Conservation (phyloP, 164 flowering plant species). For the Kalanchoe fedtschenkoi region DNA sequence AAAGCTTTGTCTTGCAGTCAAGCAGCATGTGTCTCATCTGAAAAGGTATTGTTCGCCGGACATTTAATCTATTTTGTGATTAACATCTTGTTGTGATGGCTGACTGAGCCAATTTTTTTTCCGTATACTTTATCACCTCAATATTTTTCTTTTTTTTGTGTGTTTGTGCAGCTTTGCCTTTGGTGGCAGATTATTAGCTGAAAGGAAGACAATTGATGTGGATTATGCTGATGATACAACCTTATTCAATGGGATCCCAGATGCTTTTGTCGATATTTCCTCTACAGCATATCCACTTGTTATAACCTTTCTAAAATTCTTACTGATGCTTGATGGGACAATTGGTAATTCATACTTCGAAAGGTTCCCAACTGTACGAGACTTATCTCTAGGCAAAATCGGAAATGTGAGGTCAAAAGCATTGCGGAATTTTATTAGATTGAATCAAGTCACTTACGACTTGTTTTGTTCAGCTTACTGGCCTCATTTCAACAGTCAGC, state of each 20-base stretch:
- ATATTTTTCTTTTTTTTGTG: neutral
- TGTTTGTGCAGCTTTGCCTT: conserved; percentile 5
- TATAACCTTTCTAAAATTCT: conserved; percentile 52
- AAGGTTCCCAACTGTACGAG: conserved; percentile 27
- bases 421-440: conserved; percentile 28
- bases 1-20: conserved; percentile 20
- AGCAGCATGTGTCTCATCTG: conserved; percentile 39
- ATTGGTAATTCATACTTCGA: conserved; percentile 45
- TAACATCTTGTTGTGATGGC: too few species aligned
- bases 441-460: conserved; percentile 48
- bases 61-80: neutral
- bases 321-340: conserved; percentile 74
- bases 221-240: conserved; percentile 28
- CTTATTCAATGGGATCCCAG: conserved; percentile 44
- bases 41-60: conserved; percentile 32
- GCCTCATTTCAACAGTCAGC: conserved; percentile 10
- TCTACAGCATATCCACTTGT: conserved; percentile 48
- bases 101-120: too few species aligned
- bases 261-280: conserved; percentile 40
- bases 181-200: neutral
- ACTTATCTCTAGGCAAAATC: conserved; percentile 10
- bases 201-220: conserved; percentile 17
- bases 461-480: conserved; percentile 23
- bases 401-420: conserved; percentile 25
- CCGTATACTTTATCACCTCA: too few species aligned